A percentile compares a stretch with the other conserved stretches of the same genome.
Conservation (phyloP, 306 rosid genomes). For the Corylus americana region DNA sequence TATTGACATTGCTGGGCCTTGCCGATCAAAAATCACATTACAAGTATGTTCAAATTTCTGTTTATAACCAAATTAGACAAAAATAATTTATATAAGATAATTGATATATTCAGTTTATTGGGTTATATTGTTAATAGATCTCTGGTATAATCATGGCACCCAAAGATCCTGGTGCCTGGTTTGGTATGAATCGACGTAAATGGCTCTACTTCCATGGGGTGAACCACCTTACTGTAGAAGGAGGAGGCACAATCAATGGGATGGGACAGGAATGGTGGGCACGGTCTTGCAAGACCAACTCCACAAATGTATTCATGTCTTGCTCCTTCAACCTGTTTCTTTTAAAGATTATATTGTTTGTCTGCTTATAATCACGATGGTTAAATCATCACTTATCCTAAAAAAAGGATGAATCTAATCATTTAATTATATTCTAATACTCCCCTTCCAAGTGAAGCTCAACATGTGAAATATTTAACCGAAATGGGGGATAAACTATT, state of each 20-base stretch:
- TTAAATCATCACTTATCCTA: too few relatives aligned
- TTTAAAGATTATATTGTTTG: constrained; percentile 24
- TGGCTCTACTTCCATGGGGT: constrained; percentile 75
- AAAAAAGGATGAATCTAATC: too few relatives aligned
- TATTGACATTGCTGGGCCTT: constrained; percentile 70
- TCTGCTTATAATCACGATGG: not conserved
- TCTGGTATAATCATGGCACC: constrained; percentile 78
- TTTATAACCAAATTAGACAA: not conserved
- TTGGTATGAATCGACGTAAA: constrained; percentile 54
- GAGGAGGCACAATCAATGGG: constrained; percentile 81
- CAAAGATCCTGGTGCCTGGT: constrained; percentile 64
- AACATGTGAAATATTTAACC: too few relatives aligned
- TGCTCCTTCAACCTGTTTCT: constrained; percentile 23
- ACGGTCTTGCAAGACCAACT: constrained; percentile 74
- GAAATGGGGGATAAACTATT: too few relatives aligned
- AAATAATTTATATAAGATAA: not conserved
- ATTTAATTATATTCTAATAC: too few relatives aligned
- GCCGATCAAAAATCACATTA: constrained; percentile 66
- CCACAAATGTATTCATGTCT: constrained; percentile 50
- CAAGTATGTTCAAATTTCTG: constrained; percentile 39
- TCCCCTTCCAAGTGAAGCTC: too few relatives aligned
- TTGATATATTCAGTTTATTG: constrained; percentile 6
- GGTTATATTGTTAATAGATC: constrained; percentile 44
- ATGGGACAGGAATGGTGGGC: constrained; percentile 96
- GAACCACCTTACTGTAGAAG: constrained; percentile 70